Evolutionary conservation across 805 yeast genomes (phyloP), one percentile per base, ranked within the genome.

Genomic region (Hanseniaspora meyeri): DNA sequence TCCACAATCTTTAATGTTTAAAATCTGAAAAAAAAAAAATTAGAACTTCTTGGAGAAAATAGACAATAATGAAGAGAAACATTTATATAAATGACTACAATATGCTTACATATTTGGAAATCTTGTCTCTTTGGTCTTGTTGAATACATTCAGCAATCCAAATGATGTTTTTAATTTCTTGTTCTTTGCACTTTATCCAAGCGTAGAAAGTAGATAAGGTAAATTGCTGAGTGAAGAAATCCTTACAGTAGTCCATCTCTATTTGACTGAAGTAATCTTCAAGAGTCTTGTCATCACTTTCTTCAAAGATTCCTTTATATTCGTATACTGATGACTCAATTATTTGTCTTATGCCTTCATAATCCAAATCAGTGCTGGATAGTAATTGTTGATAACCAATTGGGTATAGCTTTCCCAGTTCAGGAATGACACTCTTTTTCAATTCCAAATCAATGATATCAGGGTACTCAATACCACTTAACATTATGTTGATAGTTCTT

Each of bases 131-230:
- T 76, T 93, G 99, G 68, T 89, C 90, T 71, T 95, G 98, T 36
- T 97, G 96, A 73, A 93, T 93, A 75, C 99, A 93, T 74, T 93
- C 99, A 51, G 97, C 96, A 57, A 93, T 91, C 99, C 99, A 93
- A n/a, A 97, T 88, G 62, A 93, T 85, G 69, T 93, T 93, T 71
- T 98, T 80, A 59, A 95, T 81, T 71, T 93, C 99, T 72, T 95
- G 98, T 71, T 93, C 98, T 66, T 85, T 86, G 17, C 96, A 84
- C 71, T 88, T 85, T 67, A 95, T 79, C 95, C 96, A 93, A 7
- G 96, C 96, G 93, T 96, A 93, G 57, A 93, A 76, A 1, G 96
- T 85, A 40, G 89, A 79, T 63, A 85, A 79, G 17, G 96, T 82
- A 70, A 93, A 93, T 70, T 91, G 97, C 72, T 93, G 98, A 37